phyloP scores from a whole-genome alignment of 108 stramenopile genomes.

The Bacterosira constricta region DNA sequence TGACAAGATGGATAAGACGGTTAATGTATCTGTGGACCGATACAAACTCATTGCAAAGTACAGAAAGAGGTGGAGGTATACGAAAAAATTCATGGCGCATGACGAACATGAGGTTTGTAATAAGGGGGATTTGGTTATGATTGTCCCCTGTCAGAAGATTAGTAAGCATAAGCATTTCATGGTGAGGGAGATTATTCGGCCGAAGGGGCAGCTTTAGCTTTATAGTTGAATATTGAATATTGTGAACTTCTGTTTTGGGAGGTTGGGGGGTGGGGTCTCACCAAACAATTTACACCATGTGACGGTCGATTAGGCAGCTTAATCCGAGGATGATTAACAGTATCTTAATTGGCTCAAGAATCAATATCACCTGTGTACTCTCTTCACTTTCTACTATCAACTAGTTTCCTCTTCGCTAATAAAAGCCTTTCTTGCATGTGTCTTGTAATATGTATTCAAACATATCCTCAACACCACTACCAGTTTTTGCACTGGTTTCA shows the following conservation, averaged over 20 bases:
- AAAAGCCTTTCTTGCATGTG: slow-evolving; percentile 1
- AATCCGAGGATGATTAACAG: too few relatives aligned
- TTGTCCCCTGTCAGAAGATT: slow-evolving; percentile 87
- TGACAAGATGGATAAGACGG: slow-evolving; percentile 89
- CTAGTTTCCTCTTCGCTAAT: background rate
- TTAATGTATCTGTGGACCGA: slow-evolving; percentile 89
- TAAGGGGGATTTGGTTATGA: slow-evolving; percentile 87
- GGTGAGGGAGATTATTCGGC: slow-evolving; percentile 78
- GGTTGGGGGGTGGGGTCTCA: background rate
- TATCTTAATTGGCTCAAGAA: too few relatives aligned
- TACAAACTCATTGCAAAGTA: slow-evolving; percentile 78
- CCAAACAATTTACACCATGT: too few relatives aligned
- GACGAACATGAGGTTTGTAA: slow-evolving; percentile 86
- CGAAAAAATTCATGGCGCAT: slow-evolving; percentile 92
- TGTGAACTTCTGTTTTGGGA: too few relatives aligned
- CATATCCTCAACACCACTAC: slow-evolving; percentile 57
- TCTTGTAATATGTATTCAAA: slow-evolving; percentile 56
- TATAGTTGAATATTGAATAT: too few relatives aligned
- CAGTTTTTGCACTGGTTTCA: slow-evolving; percentile 72
- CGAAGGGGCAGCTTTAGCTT: slow-evolving; percentile 81
- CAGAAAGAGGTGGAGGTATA: slow-evolving; percentile 68
- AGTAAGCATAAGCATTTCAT: slow-evolving; percentile 87
- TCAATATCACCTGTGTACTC: too few relatives aligned
- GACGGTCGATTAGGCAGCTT: too few relatives aligned
- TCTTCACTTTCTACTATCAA: too few relatives aligned